A percentile compares a stretch with the other conserved stretches of the same genome.
Evolutionary conservation across 768 basidiomycete species (phyloP).

Genomic region (Russula olivacea): DNA sequence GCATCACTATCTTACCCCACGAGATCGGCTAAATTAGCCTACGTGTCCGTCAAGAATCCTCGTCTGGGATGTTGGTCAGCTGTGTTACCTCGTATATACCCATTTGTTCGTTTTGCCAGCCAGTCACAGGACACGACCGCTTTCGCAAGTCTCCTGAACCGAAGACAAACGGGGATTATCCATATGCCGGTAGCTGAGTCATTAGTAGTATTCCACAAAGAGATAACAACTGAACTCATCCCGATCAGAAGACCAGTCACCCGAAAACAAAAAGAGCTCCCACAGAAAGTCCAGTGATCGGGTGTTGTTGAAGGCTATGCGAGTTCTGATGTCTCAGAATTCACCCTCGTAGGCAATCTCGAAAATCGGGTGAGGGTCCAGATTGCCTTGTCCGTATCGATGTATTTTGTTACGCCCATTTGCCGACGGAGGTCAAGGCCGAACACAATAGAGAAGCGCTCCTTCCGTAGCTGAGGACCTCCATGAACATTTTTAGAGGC

Average conservation of each 20-base stretch:
- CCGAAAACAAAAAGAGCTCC: constrained; percentile 1
- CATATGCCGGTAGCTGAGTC: not conserved
- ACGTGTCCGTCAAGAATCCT: not conserved
- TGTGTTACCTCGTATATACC: not conserved
- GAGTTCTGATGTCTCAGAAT: not conserved
- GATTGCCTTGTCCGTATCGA: not conserved
- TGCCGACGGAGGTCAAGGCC: not conserved
- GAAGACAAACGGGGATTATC: not conserved
- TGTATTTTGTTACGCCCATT: not conserved
- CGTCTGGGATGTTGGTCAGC: not conserved
- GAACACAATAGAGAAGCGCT: not conserved
- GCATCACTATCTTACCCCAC: not conserved
- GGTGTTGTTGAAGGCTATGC: not conserved
- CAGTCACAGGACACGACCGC: not conserved
- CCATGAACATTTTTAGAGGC: constrained; percentile 11
- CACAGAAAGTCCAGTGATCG: not conserved
- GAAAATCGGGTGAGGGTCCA: constrained; percentile 2
- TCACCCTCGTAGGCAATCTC: not conserved
- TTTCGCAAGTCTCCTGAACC: not conserved
- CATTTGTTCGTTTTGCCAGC: not conserved
- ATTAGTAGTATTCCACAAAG: not conserved
- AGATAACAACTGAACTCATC: not conserved
- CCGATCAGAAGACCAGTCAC: not conserved
- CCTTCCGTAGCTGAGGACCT: not conserved
- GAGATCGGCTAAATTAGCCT: not conserved